These are phyloP conservation scores for Garcia nutans DNA, from an alignment of 345 rosid genomes.

Conservation along the genomic window DNA sequence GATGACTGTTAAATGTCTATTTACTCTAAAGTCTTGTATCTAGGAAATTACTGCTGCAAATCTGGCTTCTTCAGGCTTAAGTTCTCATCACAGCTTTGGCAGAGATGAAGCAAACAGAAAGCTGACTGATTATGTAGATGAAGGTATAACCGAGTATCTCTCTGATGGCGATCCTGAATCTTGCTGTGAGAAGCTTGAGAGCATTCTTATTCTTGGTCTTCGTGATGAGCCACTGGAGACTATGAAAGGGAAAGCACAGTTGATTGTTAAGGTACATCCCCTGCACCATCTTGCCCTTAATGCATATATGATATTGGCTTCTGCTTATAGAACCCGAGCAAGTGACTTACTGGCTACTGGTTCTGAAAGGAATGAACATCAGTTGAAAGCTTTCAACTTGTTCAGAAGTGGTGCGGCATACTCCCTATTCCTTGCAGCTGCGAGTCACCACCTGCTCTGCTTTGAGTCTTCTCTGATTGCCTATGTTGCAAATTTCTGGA, in stretches of 20 bases:
- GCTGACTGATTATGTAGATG: slow-evolving; percentile 48
- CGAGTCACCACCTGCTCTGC: slow-evolving; percentile 46
- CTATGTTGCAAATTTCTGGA: slow-evolving; percentile 62
- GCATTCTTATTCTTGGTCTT: slow-evolving; percentile 43
- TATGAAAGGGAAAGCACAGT: slow-evolving; percentile 20
- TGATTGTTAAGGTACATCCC: slow-evolving; percentile 50
- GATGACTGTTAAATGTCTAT: slow-evolving; percentile 2
- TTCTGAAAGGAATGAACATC: slow-evolving; percentile 27
- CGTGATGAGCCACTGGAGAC: slow-evolving; percentile 23
- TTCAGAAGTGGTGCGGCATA: slow-evolving; percentile 62
- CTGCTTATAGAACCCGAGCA: slow-evolving; percentile 60
- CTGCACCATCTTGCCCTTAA: slow-evolving; percentile 57
- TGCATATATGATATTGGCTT: slow-evolving; percentile 62
- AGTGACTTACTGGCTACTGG: slow-evolving; percentile 20
- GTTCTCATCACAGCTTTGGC: slow-evolving; percentile 23
- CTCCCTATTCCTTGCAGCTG: slow-evolving; percentile 67
- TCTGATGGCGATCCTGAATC: slow-evolving; percentile 49
- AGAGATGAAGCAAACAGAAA: slow-evolving; percentile 38
- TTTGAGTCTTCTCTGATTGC: slow-evolving; percentile 58
- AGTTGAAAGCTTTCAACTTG: slow-evolving; percentile 41
- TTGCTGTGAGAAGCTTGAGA: slow-evolving; percentile 68
- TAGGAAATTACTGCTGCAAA: slow-evolving; percentile 49
- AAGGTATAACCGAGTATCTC: slow-evolving; percentile 49
- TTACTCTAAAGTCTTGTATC: slow-evolving; percentile 14
- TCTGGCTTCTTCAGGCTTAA: slow-evolving; percentile 18